Conservation (phyloP, 352 stramenopile species). For the Phytophthora constricta region DNA sequence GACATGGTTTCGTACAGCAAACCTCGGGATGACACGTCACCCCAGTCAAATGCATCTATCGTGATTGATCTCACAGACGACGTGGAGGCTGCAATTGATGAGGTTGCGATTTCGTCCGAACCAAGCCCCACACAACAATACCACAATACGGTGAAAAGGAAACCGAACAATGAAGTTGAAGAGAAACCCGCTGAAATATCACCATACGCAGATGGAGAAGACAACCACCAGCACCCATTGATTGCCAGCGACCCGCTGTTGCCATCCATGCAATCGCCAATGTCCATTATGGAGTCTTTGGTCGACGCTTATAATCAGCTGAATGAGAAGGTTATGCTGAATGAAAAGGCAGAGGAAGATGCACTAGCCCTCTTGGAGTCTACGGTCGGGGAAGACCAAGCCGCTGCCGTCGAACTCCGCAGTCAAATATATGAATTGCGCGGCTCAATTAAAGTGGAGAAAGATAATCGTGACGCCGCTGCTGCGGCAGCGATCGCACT, state of each 20-base stretch:
- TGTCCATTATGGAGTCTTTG: neutral
- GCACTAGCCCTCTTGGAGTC: constrained; percentile 22
- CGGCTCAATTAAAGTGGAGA: constrained; percentile 39
- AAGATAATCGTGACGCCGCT: constrained; percentile 46
- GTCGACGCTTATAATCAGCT: constrained; percentile 42
- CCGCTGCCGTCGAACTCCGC: constrained; percentile 39
- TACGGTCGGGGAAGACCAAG: constrained; percentile 35
- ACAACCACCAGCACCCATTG: neutral
- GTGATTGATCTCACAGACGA: constrained; percentile 33
- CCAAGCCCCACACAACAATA: no score
- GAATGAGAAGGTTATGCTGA: constrained; percentile 50
- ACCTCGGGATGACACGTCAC: neutral
- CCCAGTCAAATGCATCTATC: neutral
- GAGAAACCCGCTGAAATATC: neutral
- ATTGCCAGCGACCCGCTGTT: neutral
- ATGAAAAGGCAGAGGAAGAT: constrained; percentile 45
- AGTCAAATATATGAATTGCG: constrained; percentile 48
- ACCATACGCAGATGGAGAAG: neutral
- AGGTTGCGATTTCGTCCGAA: no score
- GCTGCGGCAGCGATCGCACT: constrained; percentile 48
- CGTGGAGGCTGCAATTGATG: constrained; percentile 7
- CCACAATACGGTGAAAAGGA: neutral
- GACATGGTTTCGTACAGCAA: neutral
- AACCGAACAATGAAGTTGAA: neutral
- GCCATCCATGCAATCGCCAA: neutral